phyloP scores from a whole-genome alignment of 2,329 filamentous ascomycete species.

The Monosporascus sp. region DNA sequence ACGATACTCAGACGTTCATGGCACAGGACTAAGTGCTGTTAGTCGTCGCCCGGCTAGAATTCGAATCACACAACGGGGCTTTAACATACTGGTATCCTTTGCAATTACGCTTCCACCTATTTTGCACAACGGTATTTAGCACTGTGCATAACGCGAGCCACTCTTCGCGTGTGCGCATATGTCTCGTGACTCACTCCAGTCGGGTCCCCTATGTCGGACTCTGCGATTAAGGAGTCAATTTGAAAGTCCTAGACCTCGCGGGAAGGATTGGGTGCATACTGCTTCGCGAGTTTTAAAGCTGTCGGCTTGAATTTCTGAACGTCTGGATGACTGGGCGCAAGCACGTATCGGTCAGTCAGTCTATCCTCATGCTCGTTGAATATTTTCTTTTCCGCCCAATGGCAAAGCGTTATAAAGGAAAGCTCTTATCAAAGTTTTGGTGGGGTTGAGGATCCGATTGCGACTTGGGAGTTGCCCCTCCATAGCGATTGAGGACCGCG shows the following conservation, averaged over 20 bases:
- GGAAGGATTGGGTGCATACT: conserved; percentile 59
- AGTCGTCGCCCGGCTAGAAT: not conserved
- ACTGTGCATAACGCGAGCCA: conserved; percentile 4
- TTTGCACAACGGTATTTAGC: conserved; percentile 14
- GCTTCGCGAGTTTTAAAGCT: conserved; percentile 87
- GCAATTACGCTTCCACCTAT: conserved; percentile 81
- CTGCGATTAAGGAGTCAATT: conserved; percentile 47
- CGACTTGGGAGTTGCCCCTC: conserved; percentile 31
- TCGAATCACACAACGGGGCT: too few species aligned
- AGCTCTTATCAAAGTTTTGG: conserved; percentile 2
- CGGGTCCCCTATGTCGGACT: conserved; percentile 91
- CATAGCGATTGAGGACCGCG: conserved; percentile 16
- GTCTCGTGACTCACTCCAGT: conserved; percentile 77
- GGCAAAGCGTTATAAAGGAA: too few species aligned
- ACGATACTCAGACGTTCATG: conserved; percentile 98
- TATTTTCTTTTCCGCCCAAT: not conserved
- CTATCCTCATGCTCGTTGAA: not conserved
- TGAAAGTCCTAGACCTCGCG: conserved; percentile 12
- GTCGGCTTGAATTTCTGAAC: conserved; percentile 95
- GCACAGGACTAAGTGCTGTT: conserved; percentile 64
- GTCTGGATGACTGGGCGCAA: conserved; percentile 68
- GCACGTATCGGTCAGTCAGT: conserved; percentile 7
- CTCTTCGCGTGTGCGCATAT: conserved; percentile 9
- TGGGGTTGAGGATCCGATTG: conserved; percentile 26
- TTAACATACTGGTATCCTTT: conserved; percentile 78